Percentiles rank a stretch among this genome's conserved stretches.
These are phyloP conservation scores for Raddia distichophylla DNA, from an alignment of 176 grass and related monocot species.

Conservation along the genomic window DNA sequence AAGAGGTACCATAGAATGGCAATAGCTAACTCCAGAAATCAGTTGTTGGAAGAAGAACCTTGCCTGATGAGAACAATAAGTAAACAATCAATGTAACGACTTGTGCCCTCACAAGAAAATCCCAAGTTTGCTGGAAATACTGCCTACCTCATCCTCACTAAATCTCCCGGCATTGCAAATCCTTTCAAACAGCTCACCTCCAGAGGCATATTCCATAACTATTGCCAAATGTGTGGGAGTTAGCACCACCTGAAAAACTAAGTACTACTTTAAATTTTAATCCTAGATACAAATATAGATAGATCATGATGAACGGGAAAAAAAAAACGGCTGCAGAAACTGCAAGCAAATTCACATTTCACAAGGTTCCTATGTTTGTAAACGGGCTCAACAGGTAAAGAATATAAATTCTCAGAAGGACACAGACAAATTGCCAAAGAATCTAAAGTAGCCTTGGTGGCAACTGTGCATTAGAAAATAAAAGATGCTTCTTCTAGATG, in stretches of 20 bases:
- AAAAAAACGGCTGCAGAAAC: conserved; percentile 4
- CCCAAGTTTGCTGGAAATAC: not conserved
- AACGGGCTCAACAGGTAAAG: not conserved
- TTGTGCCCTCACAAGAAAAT: conserved; percentile 4
- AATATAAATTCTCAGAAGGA: not conserved
- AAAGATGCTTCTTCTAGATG: not conserved
- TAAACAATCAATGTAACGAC: conserved; percentile 20
- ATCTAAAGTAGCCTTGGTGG: not conserved
- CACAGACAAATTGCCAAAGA: not conserved
- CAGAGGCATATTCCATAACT: conserved; percentile 97
- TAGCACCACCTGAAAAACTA: conserved; percentile 80
- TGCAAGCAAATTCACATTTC: not conserved
- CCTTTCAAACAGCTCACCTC: conserved; percentile 88
- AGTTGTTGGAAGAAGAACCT: conserved; percentile 96
- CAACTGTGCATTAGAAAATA: not conserved
- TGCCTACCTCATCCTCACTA: conserved; percentile 87
- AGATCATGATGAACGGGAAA: conserved; percentile 7
- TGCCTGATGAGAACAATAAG: conserved; percentile 49
- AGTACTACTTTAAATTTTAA: conserved; percentile 39
- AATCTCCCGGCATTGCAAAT: conserved; percentile 93
- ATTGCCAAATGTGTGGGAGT: conserved; percentile 95
- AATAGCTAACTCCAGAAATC: conserved; percentile 95
- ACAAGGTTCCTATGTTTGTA: not conserved
- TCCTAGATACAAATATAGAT: not conserved
- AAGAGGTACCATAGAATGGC: conserved; percentile 84